These are phyloP conservation scores for Aspergillus hancockii DNA, from an alignment of 495 filamentous ascomycete species.

Conservation along the genomic window DNA sequence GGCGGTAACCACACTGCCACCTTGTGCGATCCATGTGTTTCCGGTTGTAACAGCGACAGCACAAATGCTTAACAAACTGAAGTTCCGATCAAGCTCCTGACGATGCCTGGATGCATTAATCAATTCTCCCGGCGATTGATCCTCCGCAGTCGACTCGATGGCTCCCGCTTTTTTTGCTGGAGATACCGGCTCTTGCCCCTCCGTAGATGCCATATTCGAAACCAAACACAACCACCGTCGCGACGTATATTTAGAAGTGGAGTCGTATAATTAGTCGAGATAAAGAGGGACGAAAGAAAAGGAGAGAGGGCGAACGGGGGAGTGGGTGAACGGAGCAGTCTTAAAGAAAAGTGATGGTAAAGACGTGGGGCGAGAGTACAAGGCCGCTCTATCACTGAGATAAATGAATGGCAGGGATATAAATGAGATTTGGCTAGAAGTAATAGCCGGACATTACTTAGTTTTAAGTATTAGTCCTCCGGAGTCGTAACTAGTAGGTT, in stretches of 20 bases:
- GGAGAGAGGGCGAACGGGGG: not conserved
- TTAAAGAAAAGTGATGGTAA: not conserved
- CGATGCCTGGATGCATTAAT: constrained; percentile 59
- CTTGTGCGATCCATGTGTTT: constrained; percentile 62
- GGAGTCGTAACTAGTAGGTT: not conserved
- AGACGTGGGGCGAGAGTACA: not conserved
- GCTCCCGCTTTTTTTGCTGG: constrained; percentile 1
- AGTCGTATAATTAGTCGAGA: not conserved
- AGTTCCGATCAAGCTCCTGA: constrained; percentile 62
- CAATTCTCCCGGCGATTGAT: constrained; percentile 26
- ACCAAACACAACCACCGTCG: not conserved
- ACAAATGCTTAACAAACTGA: constrained; percentile 58
- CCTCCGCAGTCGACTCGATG: constrained; percentile 23
- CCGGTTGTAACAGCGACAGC: constrained; percentile 56
- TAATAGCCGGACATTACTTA: not conserved
- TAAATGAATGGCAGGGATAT: not conserved
- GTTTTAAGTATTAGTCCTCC: not conserved
- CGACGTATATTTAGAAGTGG: not conserved
- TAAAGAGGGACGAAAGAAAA: not conserved
- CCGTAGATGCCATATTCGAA: not conserved
- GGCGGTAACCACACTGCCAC: constrained; percentile 47
- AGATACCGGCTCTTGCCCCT: not conserved
- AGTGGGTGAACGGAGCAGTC: not conserved
- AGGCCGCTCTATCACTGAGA: not conserved
- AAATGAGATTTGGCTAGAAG: not conserved